These are phyloP conservation scores for Escallonia herrerae DNA, from an alignment of 129 eudicot genomes.

Conservation along the genomic window DNA sequence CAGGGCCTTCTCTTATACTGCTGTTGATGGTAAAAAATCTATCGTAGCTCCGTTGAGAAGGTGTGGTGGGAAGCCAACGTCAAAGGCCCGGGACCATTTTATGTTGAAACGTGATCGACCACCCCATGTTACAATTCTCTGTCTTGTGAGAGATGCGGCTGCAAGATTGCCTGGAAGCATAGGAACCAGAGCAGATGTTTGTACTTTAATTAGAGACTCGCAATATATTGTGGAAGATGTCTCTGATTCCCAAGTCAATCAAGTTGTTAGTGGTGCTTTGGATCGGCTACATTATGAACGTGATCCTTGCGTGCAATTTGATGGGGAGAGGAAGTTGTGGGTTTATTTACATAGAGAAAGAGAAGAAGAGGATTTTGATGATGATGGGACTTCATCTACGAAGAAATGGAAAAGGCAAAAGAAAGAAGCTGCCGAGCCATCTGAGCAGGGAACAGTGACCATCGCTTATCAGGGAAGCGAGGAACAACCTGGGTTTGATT, in stretches of 20 bases:
- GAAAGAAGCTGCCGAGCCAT: conserved; percentile 65
- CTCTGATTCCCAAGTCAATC: background rate
- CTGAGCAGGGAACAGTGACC: conserved; percentile 51
- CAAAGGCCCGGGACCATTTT: conserved; percentile 8
- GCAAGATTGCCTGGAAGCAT: conserved; percentile 19
- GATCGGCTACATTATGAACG: conserved; percentile 77
- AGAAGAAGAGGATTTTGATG: conserved; percentile 98
- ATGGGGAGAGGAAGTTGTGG: conserved; percentile 88
- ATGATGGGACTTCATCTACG: conserved; percentile 97
- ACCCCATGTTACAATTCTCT: conserved; percentile 7
- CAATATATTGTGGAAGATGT: conserved; percentile 9
- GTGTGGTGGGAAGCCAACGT: conserved; percentile 3
- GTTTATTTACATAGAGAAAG: conserved; percentile 89
- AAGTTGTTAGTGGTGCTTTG: conserved; percentile 7
- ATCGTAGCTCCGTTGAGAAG: conserved; percentile 12
- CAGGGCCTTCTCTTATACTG: conserved; percentile 15
- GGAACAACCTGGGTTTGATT: conserved; percentile 54
- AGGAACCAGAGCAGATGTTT: conserved; percentile 20
- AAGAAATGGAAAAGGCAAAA: conserved; percentile 96
- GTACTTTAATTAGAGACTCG: conserved; percentile 21
- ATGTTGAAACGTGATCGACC: conserved; percentile 18
- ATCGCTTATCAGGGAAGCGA: conserved; percentile 39
- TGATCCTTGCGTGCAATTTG: conserved; percentile 95
- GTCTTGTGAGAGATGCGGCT: conserved; percentile 25
- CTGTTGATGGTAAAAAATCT: conserved; percentile 14